Conservation (phyloP, 2,329 filamentous ascomycete species). For the Calonectria multiphialidica region DNA sequence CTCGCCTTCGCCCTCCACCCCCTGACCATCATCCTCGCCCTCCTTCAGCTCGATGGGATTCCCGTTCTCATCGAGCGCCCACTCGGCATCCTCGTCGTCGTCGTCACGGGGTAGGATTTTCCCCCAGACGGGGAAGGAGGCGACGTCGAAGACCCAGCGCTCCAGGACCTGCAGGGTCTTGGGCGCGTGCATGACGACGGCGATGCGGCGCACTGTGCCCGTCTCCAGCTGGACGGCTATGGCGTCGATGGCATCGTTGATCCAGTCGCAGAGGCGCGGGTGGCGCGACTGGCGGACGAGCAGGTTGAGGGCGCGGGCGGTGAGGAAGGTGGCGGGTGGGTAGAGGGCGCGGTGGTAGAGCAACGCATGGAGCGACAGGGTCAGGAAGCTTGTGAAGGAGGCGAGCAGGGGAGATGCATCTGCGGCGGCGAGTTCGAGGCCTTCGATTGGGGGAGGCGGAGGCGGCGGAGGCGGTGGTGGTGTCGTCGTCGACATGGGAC, state of each 20-base stretch:
- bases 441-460: conserved; percentile 4
- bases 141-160: conserved; percentile 72
- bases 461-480: neutral
- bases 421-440: conserved; percentile 46
- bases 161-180: conserved; percentile 61
- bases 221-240: conserved; percentile 77
- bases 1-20: conserved; percentile 25
- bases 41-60: conserved; percentile 29
- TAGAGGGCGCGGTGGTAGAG: conserved; percentile 87
- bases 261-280: conserved; percentile 87
- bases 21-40: conserved; percentile 37
- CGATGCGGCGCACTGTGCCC: conserved; percentile 60
- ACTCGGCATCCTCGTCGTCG: conserved; percentile 42
- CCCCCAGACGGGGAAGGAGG: conserved; percentile 58
- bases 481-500: conserved; percentile 2
- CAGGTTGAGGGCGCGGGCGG: conserved; percentile 84
- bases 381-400: conserved; percentile 84
- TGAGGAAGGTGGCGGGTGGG: conserved; percentile 81
- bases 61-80: conserved; percentile 35
- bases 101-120: conserved; percentile 32
- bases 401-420: conserved; percentile 65
- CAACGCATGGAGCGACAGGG: conserved; percentile 86
- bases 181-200: conserved; percentile 60
- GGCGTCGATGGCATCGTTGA: conserved; percentile 82
- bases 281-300: conserved; percentile 88